Base-by-base conservation (phyloP, 169 alveolate genomes). In the Plasmodium cynomolgi region DNA sequence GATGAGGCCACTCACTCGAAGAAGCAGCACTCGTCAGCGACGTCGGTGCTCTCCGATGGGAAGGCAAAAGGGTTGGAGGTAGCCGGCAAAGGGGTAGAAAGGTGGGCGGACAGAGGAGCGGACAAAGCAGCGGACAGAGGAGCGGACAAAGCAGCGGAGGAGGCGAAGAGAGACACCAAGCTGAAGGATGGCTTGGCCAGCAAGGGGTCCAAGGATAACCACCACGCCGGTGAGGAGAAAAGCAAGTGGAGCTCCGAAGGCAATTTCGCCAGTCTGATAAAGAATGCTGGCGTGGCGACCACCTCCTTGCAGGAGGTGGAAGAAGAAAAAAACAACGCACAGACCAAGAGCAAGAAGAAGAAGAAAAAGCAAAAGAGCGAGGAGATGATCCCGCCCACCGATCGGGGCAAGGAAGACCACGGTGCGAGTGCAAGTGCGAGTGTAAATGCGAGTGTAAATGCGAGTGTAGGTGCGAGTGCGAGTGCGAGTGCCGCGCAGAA, bases 181-280 rank as follows among this genome's bases (percentile, higher is more conserved):
- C 20, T 37, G 41, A 84, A 84, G 13, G 84, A 84, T 8, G 73
- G n/a, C 37, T 1, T 68, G 31, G 5, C 77, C 37, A 26, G 37
- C n/a, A 68, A 68, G 37, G 37, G 20, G 37, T 5, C 77, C 47
- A 90, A 90, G 20, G 73, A 84, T 9, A 86, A 15, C 39, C n/a
- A 23, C 31, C 50, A 50, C 62, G 23, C 39, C 31, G 47, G 47
- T 26, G 56, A 88, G 82, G 62, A 85, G 26, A 44, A 77, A 33
- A 86, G 23, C 62, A 88, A 88, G 71, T 79, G 94, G 90, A 37
- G 47, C 23, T 62, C 81, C 37, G 94, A 90, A 13, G 84, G 50
- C 3, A 90, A 90, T 8, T n/a, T 85, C 41, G 62, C 34, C 7
- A 75, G n/a, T 54, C 68, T 85, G 3, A 44, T 75, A 34, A 85